These are phyloP conservation scores for Thalassiosira exigua DNA, from an alignment of 352 stramenopile genomes.

Conservation along the genomic window DNA sequence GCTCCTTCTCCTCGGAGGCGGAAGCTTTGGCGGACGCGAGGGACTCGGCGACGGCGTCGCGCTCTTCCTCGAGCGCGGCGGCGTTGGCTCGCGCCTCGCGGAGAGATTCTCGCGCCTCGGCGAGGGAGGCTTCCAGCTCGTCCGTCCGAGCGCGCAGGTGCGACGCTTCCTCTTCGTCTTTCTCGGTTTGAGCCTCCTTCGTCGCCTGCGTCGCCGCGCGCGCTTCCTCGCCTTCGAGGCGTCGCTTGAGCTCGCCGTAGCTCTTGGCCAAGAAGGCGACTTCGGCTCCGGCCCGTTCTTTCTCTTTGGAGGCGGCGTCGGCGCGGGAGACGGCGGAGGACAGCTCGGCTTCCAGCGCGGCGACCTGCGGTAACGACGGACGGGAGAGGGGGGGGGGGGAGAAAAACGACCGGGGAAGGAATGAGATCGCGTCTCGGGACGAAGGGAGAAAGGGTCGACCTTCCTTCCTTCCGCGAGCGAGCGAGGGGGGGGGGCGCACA, in stretches of 20 bases:
- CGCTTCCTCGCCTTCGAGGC: constrained; percentile 26
- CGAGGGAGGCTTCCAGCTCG: background rate
- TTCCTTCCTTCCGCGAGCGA: too few relatives aligned
- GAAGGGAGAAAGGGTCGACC: constrained; percentile 19
- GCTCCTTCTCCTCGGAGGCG: background rate
- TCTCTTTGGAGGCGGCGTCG: constrained; percentile 38
- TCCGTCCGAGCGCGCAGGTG: too few relatives aligned
- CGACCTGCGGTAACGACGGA: too few relatives aligned
- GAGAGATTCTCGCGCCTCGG: background rate
- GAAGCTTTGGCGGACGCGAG: background rate
- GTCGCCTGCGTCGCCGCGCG: too few relatives aligned
- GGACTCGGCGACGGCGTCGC: background rate
- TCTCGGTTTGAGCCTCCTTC: constrained; percentile 9
- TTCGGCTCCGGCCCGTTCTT: constrained; percentile 52
- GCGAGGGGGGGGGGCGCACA: too few relatives aligned
- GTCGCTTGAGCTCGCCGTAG: constrained; percentile 44
- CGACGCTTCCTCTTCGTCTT: background rate
- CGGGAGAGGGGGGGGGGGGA: too few relatives aligned
- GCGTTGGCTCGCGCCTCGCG: background rate
- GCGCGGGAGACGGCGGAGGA: background rate
- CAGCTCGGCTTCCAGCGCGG: constrained; percentile 37
- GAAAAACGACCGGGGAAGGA: too few relatives aligned
- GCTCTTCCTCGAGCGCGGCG: background rate
- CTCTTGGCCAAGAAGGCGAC: constrained; percentile 55
- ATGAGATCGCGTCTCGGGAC: too few relatives aligned